Evolutionary conservation across 2,329 filamentous ascomycete genomes (phyloP).

Genomic region (Cytospora chrysosperma): DNA sequence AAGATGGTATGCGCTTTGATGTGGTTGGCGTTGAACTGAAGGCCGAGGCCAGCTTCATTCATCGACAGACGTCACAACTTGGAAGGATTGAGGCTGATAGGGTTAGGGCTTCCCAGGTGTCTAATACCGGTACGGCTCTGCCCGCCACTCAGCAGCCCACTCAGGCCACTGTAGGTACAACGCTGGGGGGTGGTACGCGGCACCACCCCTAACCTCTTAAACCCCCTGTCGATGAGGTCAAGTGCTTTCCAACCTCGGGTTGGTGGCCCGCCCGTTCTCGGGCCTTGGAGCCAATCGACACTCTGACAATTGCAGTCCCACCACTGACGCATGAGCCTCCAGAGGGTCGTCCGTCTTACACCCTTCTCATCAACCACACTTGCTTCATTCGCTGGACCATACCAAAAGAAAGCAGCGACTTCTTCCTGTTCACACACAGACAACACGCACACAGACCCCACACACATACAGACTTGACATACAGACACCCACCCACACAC

Average conservation of each 20-base stretch:
- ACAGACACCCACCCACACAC: too few species aligned
- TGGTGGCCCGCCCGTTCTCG: slow-evolving; percentile 3
- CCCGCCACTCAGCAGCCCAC: too few species aligned
- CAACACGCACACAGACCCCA: too few species aligned
- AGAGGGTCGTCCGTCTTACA: not conserved
- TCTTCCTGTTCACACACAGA: not conserved
- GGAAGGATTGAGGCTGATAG: not conserved
- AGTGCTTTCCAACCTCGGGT: not conserved
- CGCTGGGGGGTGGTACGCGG: too few species aligned
- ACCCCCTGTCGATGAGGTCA: slow-evolving; percentile 16
- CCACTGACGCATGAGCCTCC: not conserved
- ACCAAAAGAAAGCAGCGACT: not conserved
- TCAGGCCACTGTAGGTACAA: too few species aligned
- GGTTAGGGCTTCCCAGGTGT: not conserved
- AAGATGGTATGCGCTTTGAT: not conserved
- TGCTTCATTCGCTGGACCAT: not conserved
- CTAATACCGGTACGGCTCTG: too few species aligned
- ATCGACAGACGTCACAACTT: too few species aligned
- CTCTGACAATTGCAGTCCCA: not conserved
- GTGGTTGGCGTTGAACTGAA: not conserved
- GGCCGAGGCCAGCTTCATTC: too few species aligned
- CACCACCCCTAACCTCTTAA: too few species aligned
- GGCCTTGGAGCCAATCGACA: slow-evolving; percentile 3
- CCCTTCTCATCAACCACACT: not conserved
- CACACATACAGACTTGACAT: too few species aligned